Evolutionary conservation across 2,329 filamentous ascomycete genomes (phyloP).

Genomic region (Curvularia lunata): DNA sequence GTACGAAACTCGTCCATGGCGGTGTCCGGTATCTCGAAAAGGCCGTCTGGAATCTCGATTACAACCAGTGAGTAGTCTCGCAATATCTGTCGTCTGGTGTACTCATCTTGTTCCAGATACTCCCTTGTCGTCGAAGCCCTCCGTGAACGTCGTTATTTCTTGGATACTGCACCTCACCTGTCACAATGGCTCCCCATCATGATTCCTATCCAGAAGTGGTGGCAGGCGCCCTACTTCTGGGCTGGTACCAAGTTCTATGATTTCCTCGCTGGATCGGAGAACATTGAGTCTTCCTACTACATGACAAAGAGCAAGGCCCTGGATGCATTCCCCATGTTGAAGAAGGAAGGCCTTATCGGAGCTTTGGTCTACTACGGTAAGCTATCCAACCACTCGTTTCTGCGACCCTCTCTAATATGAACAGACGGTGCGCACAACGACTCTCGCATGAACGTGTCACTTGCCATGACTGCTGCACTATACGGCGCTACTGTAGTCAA

Average conservation of each 20-base stretch:
- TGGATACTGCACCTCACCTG: constrained; percentile 82
- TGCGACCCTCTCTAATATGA: constrained; percentile 29
- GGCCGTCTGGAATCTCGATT: constrained; percentile 84
- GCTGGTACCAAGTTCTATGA: constrained; percentile 82
- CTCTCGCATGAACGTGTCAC: constrained; percentile 87
- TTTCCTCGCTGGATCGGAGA: constrained; percentile 81
- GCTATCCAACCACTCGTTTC: constrained; percentile 7
- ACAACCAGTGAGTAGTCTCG: constrained; percentile 67
- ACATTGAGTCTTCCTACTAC: constrained; percentile 89
- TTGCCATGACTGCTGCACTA: constrained; percentile 86
- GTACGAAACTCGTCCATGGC: constrained; percentile 85
- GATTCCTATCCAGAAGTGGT: constrained; percentile 82
- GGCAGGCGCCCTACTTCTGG: constrained; percentile 83
- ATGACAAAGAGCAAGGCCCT: constrained; percentile 84
- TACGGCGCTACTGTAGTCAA: constrained; percentile 85
- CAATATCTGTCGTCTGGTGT: neutral
- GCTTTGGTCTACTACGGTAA: constrained; percentile 84
- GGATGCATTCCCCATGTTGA: constrained; percentile 88
- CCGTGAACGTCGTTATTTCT: constrained; percentile 80
- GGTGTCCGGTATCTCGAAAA: constrained; percentile 87
- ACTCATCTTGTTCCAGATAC: constrained; percentile 51
- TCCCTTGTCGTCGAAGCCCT: constrained; percentile 81
- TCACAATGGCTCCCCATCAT: constrained; percentile 83
- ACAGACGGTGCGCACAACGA: constrained; percentile 88
- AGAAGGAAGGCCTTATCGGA: constrained; percentile 77